Evolutionary conservation across 345 rosid genomes (phyloP).

Genomic region (Rhodamnia argentea): DNA sequence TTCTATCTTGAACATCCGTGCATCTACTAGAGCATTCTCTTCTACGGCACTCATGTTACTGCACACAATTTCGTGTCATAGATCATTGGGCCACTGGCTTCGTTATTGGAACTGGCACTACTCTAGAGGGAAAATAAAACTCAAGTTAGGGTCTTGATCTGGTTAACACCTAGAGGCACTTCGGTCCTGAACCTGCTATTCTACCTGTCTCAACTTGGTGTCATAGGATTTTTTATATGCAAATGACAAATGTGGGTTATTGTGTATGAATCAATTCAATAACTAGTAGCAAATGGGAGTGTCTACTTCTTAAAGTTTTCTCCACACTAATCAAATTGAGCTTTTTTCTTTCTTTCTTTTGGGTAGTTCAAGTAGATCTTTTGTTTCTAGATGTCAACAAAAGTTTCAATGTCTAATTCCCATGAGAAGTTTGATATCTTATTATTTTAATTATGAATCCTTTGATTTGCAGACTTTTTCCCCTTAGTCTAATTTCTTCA

Average conservation of each 20-base stretch:
- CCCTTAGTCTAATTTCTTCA: conserved; percentile 27
- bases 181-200: neutral
- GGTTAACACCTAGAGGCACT: neutral
- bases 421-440: neutral
- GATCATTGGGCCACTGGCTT: neutral
- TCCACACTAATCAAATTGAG: neutral
- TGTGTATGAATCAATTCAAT: neutral
- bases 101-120: neutral
- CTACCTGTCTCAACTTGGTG: neutral
- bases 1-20: neutral
- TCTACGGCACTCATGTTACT: neutral
- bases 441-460: neutral
- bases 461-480: conserved; percentile 34
- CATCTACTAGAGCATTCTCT: neutral
- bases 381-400: neutral
- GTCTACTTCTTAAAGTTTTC: neutral
- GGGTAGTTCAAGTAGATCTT: neutral
- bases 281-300: neutral
- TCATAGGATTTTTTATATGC: neutral
- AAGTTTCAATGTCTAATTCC: neutral
- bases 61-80: neutral
- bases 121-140: neutral
- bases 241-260: neutral
- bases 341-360: neutral
- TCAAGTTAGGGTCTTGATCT: neutral